Evolutionary conservation across 2,329 filamentous ascomycete genomes (phyloP), one percentile per base, ranked within the genome.

Genomic region (Apiospora pterosperma): DNA sequence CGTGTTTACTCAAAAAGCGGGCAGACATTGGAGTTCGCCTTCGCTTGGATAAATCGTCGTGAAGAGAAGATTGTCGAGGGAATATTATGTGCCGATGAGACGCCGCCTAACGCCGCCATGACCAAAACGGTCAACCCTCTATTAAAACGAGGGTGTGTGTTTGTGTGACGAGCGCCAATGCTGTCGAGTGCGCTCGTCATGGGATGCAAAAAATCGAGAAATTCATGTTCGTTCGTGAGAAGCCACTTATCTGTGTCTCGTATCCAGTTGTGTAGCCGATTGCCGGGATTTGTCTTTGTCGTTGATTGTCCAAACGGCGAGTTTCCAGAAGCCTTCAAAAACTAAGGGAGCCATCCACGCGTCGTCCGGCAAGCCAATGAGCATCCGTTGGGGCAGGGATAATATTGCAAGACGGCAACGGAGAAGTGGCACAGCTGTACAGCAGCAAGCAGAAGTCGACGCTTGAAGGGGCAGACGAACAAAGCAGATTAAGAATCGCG

Each of bases 401-500:
- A 8, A 16, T 10, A 55, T 55, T 28, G 48, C 16, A 55, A 19
- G 48, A n/a, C 28, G 34, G 48, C 48, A 55, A 55, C 48, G 48
- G 28, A n/a, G n/a, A 34, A 31, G 31, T n/a, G 34, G 28, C 28
- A 55, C 48, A 55, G 48, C 48, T 19, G 48, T 55, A 34, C 48
- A 55, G 48, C 48, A 55, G 34, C 48, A 55, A 55, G 48, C 48
- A 55, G 28, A 55, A 55, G 48, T 55, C 28, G 48, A 55, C 48
- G 48, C 48, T 61, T 61, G 36, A 38, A 61, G 59, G 59, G 59
- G 39, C 59, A 28, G 44, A 55, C 59, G 59, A 61, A 39, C 59
- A 61, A 61, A 61, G 59, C 59, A 61, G 38, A 23, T 60, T 62
- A 62, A 36, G 60, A 62, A 34, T 81, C 78, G 71, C 76, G 70